Evolutionary conservation across 129 eudicot species (phyloP).

Genomic region (Helianthus tuberosus): DNA sequence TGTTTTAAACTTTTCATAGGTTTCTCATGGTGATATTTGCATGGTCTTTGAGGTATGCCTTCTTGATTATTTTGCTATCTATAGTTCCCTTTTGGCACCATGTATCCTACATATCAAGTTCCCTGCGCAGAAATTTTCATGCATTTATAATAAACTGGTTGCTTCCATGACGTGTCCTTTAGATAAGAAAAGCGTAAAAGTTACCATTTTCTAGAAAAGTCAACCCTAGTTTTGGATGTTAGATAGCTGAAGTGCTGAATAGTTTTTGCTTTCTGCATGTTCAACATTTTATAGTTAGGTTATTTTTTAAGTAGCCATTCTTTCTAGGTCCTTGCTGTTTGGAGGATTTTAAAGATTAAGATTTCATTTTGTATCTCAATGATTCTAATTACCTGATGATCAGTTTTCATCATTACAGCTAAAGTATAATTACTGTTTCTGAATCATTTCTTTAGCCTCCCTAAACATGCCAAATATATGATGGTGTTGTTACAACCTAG

Average conservation of each 20-base stretch:
- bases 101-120: background rate
- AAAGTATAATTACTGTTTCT: background rate
- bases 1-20: background rate
- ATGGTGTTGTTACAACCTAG: background rate
- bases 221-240: background rate
- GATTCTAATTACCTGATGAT: background rate
- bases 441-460: background rate
- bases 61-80: background rate
- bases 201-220: background rate
- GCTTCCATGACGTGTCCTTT: background rate
- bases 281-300: background rate
- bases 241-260: background rate
- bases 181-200: background rate
- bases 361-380: background rate
- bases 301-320: background rate
- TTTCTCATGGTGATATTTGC: background rate
- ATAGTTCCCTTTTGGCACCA: constrained; percentile 2
- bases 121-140: background rate
- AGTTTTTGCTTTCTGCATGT: background rate
- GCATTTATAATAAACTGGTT: background rate
- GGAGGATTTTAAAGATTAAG: background rate
- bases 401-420: background rate
- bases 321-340: background rate
- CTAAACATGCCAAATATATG: background rate
- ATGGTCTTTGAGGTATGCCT: background rate